Conservation (phyloP, 305 asterid species). For the Withania somnifera region DNA sequence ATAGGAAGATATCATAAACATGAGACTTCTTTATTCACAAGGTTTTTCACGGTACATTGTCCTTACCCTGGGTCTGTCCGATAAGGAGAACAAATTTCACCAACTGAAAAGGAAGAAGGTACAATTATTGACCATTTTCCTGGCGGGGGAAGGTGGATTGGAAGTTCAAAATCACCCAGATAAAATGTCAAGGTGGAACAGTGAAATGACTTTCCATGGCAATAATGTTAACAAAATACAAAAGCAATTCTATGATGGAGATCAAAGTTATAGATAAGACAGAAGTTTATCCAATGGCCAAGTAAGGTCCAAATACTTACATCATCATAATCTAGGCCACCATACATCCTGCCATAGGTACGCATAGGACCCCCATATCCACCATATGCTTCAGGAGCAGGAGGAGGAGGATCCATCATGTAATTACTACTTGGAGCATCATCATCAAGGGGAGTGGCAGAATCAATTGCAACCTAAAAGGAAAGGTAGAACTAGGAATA, state of each 20-base stretch:
- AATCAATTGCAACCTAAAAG: constrained; percentile 92
- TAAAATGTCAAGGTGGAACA: background rate
- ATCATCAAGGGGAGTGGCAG: constrained; percentile 96
- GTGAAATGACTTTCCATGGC: background rate
- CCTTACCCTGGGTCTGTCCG: background rate
- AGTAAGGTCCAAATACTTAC: constrained; percentile 44
- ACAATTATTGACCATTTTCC: background rate
- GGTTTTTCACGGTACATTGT: no score
- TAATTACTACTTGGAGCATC: constrained; percentile 67
- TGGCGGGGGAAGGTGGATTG: background rate
- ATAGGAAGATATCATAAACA: background rate
- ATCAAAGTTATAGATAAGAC: background rate
- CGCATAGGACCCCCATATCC: constrained; percentile 77
- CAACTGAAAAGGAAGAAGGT: background rate
- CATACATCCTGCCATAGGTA: constrained; percentile 80
- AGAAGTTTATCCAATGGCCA: background rate
- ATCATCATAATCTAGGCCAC: constrained; percentile 78
- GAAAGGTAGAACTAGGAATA: constrained; percentile 2
- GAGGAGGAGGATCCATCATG: constrained; percentile 52
- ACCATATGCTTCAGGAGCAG: constrained; percentile 69
- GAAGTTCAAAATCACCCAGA: background rate
- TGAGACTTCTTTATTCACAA: background rate
- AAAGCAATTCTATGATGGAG: background rate
- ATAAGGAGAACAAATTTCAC: background rate
- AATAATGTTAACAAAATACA: background rate